Percentiles rank a stretch among this genome's conserved stretches.
These are phyloP conservation scores for Gastrolobium villosum DNA, from an alignment of 306 rosid species.

Conservation along the genomic window DNA sequence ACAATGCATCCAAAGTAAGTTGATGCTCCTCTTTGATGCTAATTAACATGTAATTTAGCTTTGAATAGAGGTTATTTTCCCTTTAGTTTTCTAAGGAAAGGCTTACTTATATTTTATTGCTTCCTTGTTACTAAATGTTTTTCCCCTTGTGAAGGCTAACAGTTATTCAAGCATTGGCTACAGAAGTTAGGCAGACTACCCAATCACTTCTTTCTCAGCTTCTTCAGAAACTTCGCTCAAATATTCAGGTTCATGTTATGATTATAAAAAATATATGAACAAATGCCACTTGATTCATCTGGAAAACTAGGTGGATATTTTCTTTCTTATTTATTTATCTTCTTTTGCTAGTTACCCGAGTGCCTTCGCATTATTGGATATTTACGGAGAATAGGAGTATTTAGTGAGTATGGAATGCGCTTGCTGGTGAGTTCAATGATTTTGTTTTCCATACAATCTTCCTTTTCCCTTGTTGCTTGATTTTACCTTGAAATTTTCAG, in stretches of 20 bases:
- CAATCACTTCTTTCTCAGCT: constrained; percentile 98
- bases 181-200: constrained; percentile 91
- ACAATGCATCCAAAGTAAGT: constrained; percentile 96
- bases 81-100: constrained; percentile 31
- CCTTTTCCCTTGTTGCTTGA: constrained; percentile 34
- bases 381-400: constrained; percentile 88
- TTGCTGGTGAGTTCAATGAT: constrained; percentile 71
- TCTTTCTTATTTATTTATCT: constrained; percentile 39
- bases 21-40: constrained; percentile 25
- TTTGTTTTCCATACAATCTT: constrained; percentile 16
- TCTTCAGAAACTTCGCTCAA: constrained; percentile 97
- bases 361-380: constrained; percentile 97
- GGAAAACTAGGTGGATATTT: constrained; percentile 3
- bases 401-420: constrained; percentile 97
- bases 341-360: constrained; percentile 81
- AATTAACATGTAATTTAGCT: constrained; percentile 35
- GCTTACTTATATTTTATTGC: constrained; percentile 24
- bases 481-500: constrained; percentile 33
- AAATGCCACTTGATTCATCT: constrained; percentile 38
- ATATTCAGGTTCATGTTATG: constrained; percentile 80
- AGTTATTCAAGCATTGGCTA: constrained; percentile 85
- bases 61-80: background rate
- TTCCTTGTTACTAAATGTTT: constrained; percentile 20
- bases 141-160: constrained; percentile 63
- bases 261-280: constrained; percentile 29